Evolutionary conservation across 139 green algal species (phyloP), one percentile per base, ranked within the genome.

Genomic region (Picocystis salinarum): DNA sequence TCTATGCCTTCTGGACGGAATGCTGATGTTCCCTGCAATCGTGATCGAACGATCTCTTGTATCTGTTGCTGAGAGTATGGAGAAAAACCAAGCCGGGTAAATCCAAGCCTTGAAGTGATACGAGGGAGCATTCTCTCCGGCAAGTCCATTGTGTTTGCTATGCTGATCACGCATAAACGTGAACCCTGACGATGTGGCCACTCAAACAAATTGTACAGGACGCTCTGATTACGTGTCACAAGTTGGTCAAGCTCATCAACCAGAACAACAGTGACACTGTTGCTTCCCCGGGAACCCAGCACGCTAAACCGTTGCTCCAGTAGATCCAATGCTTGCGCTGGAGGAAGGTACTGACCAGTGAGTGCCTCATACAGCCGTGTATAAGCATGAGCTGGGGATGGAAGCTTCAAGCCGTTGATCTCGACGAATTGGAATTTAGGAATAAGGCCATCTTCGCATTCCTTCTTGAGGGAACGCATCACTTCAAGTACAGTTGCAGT

Each of bases 201-300:
- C 39, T 95, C 78, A 53, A 97, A 98, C 48, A 98, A 57, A 61
- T 94, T 94, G 73, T 97, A 97, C 42, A 96, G 74, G 53, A 94
- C 80, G 56, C 58, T 53, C 63, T 92, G 85, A 28, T 77, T 77
- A 12, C 66, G 61, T 15, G 80, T 95, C 40, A 96, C 70, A 23
- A 97, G 73, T 40, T 87, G 63, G 65, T 98, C 87, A 42, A 96
- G 76, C 60, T 97, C 88, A 50, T 95, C 88, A 18, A 97, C 61
- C 19, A 98, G 53, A 23, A 98, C 18, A 2, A 91, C 56, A 2
- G 62, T 75, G 29, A 62, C 31, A 37, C 31, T 13, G 31, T 13
- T 15, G 31, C 31, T 15, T 37, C 31, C 31, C 15, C 31, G 31
- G 31, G 31, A 37, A 15, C 31, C 31, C 13, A 13, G 31, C 26